phyloP scores from a whole-genome alignment of 2,329 filamentous ascomycete genomes.

The Phyllosticta ampelicida region DNA sequence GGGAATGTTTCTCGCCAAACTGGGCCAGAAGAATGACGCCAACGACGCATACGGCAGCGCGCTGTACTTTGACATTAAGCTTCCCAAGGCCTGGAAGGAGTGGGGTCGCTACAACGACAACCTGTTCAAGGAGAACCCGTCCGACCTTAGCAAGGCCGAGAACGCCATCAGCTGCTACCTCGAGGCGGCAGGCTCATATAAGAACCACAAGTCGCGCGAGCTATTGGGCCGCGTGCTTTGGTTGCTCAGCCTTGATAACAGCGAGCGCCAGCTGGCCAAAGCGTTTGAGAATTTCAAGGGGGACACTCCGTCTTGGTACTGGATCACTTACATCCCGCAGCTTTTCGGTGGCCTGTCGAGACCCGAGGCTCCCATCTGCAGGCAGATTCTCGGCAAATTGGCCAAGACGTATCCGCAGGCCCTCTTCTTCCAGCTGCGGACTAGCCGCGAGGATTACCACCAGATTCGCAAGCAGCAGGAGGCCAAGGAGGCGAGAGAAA shows the following conservation, averaged over 20 bases:
- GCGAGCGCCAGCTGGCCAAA: constrained; percentile 68
- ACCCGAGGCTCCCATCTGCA: constrained; percentile 79
- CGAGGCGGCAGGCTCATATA: constrained; percentile 91
- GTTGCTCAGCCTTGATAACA: constrained; percentile 87
- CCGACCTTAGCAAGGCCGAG: constrained; percentile 70
- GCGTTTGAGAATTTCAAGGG: constrained; percentile 96
- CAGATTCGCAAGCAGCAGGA: constrained; percentile 82
- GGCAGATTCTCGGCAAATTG: constrained; percentile 80
- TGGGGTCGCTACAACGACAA: constrained; percentile 98
- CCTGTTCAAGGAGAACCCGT: constrained; percentile 84
- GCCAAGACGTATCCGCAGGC: constrained; percentile 92
- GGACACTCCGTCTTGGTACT: constrained; percentile 97
- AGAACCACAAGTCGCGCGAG: constrained; percentile 92
- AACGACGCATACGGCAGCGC: constrained; percentile 92
- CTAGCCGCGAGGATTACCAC: constrained; percentile 86
- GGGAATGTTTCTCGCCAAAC: constrained; percentile 96
- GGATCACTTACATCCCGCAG: constrained; percentile 98
- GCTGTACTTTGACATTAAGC: constrained; percentile 86
- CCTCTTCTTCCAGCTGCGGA: constrained; percentile 89
- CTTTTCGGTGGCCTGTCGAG: constrained; percentile 83
- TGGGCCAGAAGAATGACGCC: constrained; percentile 81
- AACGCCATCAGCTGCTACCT: constrained; percentile 94
- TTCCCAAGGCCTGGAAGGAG: constrained; percentile 97
- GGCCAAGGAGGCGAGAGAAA: constrained; percentile 45
- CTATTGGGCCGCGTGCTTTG: constrained; percentile 87